These are phyloP conservation scores for Lasiodiplodia citricola DNA, from an alignment of 2,329 filamentous ascomycete species.

Conservation along the genomic window DNA sequence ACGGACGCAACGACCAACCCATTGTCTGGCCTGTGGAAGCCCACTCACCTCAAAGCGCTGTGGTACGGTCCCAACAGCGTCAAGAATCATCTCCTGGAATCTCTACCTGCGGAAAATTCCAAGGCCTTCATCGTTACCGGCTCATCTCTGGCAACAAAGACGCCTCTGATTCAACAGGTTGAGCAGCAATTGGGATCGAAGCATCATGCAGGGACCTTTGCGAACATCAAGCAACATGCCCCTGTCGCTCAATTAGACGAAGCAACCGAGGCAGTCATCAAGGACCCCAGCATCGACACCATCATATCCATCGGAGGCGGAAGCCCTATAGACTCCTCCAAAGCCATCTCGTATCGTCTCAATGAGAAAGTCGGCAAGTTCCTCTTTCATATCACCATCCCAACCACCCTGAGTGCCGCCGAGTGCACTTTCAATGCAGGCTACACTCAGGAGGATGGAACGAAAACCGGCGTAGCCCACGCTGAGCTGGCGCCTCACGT, in stretches of 20 bases:
- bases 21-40: conserved; percentile 57
- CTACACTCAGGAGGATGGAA: conserved; percentile 55
- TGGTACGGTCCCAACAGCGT: conserved; percentile 58
- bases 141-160: conserved; percentile 59
- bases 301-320: conserved; percentile 62
- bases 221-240: conserved; percentile 61
- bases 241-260: conserved; percentile 60
- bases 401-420: conserved; percentile 54
- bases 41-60: conserved; percentile 55
- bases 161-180: conserved; percentile 57
- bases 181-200: conserved; percentile 53
- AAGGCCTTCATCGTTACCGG: conserved; percentile 65
- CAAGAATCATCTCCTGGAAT: conserved; percentile 51
- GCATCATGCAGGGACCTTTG: conserved; percentile 60
- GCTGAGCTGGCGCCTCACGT: conserved; percentile 52
- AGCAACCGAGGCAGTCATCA: conserved; percentile 54
- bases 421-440: conserved; percentile 61
- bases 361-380: conserved; percentile 42
- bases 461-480: conserved; percentile 55
- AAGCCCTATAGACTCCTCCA: conserved; percentile 57
- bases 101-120: conserved; percentile 51
- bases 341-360: conserved; percentile 44
- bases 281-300: conserved; percentile 57
- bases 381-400: conserved; percentile 46
- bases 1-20: conserved; percentile 52